Percentiles rank a stretch among this genome's conserved stretches.
These are phyloP conservation scores for Colletotrichum musicola DNA, from an alignment of 2,329 filamentous ascomycete genomes.

Conservation along the genomic window DNA sequence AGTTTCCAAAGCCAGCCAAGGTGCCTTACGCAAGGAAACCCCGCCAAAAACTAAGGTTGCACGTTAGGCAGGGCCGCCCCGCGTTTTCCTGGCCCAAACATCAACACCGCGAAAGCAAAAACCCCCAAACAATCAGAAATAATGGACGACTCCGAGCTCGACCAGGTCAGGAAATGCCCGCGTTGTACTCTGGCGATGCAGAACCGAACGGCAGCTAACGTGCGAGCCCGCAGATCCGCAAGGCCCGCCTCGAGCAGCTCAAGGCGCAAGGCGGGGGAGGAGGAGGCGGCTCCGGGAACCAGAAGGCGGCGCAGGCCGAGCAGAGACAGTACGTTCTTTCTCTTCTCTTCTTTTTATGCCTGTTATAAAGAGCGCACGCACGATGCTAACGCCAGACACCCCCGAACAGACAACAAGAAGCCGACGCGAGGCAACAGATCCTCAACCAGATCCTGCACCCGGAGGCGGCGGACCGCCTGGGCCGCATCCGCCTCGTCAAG, in stretches of 20 bases:
- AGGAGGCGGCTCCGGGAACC: constrained; percentile 59
- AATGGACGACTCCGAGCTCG: constrained; percentile 61
- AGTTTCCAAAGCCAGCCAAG: constrained; percentile 19
- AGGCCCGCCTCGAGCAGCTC: constrained; percentile 92
- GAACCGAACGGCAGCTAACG: constrained; percentile 24
- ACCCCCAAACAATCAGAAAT: not conserved
- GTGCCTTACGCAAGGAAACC: constrained; percentile 23
- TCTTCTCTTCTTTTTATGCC: not conserved
- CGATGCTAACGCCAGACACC: not conserved
- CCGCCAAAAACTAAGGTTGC: constrained; percentile 36
- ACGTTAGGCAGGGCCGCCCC: constrained; percentile 33
- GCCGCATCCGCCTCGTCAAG: constrained; percentile 95
- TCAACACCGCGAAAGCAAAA: constrained; percentile 22
- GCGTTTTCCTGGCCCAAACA: constrained; percentile 37
- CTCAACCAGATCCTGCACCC: constrained; percentile 95
- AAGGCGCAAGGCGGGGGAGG: constrained; percentile 75
- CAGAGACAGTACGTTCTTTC: constrained; percentile 53
- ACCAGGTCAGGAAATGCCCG: constrained; percentile 48
- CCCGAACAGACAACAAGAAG: constrained; percentile 58
- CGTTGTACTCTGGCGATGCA: not conserved
- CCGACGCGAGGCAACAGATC: constrained; percentile 81
- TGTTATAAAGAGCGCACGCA: not conserved
- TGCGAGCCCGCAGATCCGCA: constrained; percentile 75
- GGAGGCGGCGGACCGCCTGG: constrained; percentile 91
- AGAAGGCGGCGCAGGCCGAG: constrained; percentile 74